Evolutionary conservation across 306 rosid species (phyloP).

Genomic region (Cicer judaicum): DNA sequence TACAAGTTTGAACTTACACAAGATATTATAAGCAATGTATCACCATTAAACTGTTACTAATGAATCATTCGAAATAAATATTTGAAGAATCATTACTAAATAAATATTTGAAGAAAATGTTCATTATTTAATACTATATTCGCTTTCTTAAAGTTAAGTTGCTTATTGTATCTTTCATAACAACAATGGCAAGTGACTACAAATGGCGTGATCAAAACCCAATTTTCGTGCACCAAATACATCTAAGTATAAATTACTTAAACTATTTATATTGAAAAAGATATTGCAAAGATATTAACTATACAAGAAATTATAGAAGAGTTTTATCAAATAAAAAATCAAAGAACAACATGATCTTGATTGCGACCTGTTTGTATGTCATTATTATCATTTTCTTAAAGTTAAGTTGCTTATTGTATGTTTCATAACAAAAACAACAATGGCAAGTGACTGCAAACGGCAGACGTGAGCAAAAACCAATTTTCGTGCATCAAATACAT

Average conservation of each 20-base stretch:
- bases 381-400: too few relatives aligned
- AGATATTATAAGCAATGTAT: background rate
- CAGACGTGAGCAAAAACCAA: background rate
- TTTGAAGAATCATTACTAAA: conserved; percentile 8
- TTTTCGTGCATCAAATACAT: background rate
- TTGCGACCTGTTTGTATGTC: too few relatives aligned
- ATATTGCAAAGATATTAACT: too few relatives aligned
- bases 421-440: conserved; percentile 11
- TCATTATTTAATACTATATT: background rate
- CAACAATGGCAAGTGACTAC: conserved; percentile 13
- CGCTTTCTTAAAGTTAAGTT: background rate
- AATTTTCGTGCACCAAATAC: background rate
- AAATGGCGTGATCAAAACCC: background rate
- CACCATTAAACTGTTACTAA: background rate
- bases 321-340: too few relatives aligned
- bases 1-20: background rate
- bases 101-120: conserved; percentile 26
- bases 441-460: conserved; percentile 1
- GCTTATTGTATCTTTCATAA: conserved; percentile 4
- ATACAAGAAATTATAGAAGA: too few relatives aligned
- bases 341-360: too few relatives aligned
- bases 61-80: background rate
- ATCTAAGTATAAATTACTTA: too few relatives aligned
- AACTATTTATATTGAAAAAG: too few relatives aligned
- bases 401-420: background rate